Base-by-base conservation (phyloP, 176 grass and related monocot genomes). In the Oryza glaberrima region DNA sequence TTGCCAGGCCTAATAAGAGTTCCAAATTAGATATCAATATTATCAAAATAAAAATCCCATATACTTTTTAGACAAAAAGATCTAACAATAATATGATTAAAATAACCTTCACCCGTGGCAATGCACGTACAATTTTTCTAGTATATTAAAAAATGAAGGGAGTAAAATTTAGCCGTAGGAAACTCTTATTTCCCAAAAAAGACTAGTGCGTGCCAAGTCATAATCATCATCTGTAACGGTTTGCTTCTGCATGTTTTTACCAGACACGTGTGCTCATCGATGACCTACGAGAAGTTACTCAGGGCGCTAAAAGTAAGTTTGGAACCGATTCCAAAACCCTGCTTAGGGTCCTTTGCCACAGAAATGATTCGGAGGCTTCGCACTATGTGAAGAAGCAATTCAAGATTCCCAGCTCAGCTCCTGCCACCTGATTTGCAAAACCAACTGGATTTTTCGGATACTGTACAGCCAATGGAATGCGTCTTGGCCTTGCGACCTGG, bases 361-460 rank as follows among this genome's bases (percentile, higher is more conserved):
- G 96, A 88, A 94, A 91, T 79, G 96, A 98, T 90, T 95, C 93
- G 22, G 96, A 98, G 81, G 96, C 96, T 20, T 95, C 96, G 47
- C 96, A 95, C 28, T 98, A 92, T 69, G 93, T 98, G n/a, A 98
- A 98, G 84, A 98, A 98, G 83, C 96, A 98, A 67, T 98, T 98
- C 90, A 98, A 95, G 89, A 98, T 98, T 78, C 90, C 96, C 34
- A 98, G 91, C 75, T 89, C 96, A 85, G 86, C 91, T 69, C 81
- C 87, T 32, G 88, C 81, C 60, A 48, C 82, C 65, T 87, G 71
- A 88, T 76, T 74, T 70, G 67, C 63, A 81, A 82, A 65, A 61
- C 19, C 48, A 81, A 69, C 64, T 51, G 73, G 73, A 44, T 69
- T 63, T 72, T 77, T 44, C 43, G 73, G 54, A 72, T 22, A 68